Percentiles rank a stretch among this genome's conserved stretches.
Evolutionary conservation across 371 early-diverging fungal genomes (phyloP).

Genomic region (Caulochytrium protostelioides): DNA sequence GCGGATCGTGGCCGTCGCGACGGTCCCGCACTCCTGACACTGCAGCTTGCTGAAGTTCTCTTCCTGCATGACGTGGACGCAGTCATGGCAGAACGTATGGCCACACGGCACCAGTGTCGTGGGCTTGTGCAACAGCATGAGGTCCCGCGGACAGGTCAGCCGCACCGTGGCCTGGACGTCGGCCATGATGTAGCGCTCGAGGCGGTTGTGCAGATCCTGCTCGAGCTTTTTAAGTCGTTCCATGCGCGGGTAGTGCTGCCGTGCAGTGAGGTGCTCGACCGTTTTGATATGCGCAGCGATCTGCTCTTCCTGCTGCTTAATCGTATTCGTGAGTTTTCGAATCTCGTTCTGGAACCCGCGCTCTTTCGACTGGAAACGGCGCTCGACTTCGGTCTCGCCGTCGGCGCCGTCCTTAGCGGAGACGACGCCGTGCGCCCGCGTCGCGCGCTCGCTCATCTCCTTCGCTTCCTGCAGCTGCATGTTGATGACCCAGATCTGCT

Average conservation of each 20-base stretch:
- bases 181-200: constrained; percentile 23
- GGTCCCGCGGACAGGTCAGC: too few relatives aligned
- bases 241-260: constrained; percentile 29
- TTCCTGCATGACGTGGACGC: too few relatives aligned
- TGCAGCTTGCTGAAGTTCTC: too few relatives aligned
- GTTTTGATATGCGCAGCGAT: constrained; percentile 2
- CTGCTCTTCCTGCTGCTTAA: constrained; percentile 6
- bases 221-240: constrained; percentile 21
- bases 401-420: constrained; percentile 3
- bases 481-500: constrained; percentile 32
- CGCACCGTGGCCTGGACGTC: too few relatives aligned
- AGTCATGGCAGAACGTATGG: too few relatives aligned
- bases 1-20: too few relatives aligned
- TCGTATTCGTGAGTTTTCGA: constrained; percentile 5
- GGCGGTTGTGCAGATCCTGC: constrained; percentile 17
- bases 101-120: too few relatives aligned
- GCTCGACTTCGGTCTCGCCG: constrained; percentile 13
- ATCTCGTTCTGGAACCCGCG: constrained; percentile 15
- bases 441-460: neutral
- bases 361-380: too few relatives aligned
- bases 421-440: neutral
- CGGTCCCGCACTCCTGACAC: too few relatives aligned
- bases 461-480: constrained; percentile 20
- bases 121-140: too few relatives aligned
- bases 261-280: constrained; percentile 13